phyloP scores from a whole-genome alignment of 176 grass and related monocot genomes.

The Zea luxurians region DNA sequence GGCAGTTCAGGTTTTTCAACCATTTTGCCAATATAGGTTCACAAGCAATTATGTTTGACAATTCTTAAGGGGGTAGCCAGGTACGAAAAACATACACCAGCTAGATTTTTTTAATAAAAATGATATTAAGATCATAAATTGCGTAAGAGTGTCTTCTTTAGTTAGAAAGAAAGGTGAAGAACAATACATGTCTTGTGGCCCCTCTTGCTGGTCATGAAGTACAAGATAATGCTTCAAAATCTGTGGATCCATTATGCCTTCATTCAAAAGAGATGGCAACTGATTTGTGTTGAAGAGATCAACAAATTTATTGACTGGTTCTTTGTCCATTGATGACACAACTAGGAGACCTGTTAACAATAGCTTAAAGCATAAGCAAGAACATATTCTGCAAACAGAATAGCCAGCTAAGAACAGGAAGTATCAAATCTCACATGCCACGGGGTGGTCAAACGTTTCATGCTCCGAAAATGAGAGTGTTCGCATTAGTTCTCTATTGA shows the following conservation, averaged over 20 bases:
- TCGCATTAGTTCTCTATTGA: constrained; percentile 82
- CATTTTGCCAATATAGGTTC: constrained; percentile 16
- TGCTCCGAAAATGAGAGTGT: constrained; percentile 92
- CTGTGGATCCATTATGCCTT: constrained; percentile 97
- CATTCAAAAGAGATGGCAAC: constrained; percentile 82
- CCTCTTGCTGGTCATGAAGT: constrained; percentile 95
- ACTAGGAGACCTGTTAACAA: constrained; percentile 79
- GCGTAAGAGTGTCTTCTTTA: not conserved
- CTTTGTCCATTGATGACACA: constrained; percentile 93
- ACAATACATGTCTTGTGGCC: constrained; percentile 82
- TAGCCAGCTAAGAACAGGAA: constrained; percentile 20
- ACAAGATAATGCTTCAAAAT: constrained; percentile 94
- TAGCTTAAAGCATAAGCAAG: constrained; percentile 46
- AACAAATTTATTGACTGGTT: constrained; percentile 77
- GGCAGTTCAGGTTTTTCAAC: not conserved
- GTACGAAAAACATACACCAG: constrained; percentile 18
- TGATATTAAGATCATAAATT: constrained; percentile 28
- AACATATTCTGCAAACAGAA: constrained; percentile 26
- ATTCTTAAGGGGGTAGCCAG: not conserved
- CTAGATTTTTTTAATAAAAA: constrained; percentile 6
- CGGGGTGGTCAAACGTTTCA: constrained; percentile 95
- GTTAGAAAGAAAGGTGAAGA: constrained; percentile 28
- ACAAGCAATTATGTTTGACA: constrained; percentile 5
- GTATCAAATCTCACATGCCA: constrained; percentile 79
- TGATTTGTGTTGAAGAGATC: constrained; percentile 91